Conservation (phyloP, 129 eudicot genomes). For the Flaveria trinervia region DNA sequence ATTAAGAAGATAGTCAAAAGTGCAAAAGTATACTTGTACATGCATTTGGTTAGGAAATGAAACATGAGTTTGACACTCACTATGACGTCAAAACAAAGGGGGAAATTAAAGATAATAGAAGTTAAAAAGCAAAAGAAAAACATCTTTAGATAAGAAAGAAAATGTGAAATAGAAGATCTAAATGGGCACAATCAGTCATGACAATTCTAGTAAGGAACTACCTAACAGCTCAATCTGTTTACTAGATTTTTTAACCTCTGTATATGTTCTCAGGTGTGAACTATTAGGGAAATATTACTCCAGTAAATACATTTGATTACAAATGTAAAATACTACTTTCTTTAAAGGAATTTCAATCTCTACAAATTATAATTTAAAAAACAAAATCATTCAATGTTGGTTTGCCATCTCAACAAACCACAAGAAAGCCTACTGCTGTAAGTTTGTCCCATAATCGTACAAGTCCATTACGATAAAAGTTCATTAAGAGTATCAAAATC, state of each 20-base stretch:
- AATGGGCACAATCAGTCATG: background rate
- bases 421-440: slow-evolving; percentile 16
- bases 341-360: background rate
- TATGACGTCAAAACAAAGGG: slow-evolving; percentile 12
- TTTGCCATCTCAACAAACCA: slow-evolving; percentile 12
- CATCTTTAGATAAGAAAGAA: slow-evolving; percentile 2
- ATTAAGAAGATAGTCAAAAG: slow-evolving; percentile 13
- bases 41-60: background rate
- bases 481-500: background rate
- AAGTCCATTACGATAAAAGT: background rate
- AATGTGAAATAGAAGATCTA: slow-evolving; percentile 6
- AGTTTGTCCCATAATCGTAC: background rate
- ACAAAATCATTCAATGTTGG: background rate
- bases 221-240: background rate
- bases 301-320: slow-evolving; percentile 8
- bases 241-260: background rate
- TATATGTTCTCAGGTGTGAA: background rate
- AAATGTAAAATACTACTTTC: background rate
- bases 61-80: slow-evolving; percentile 15
- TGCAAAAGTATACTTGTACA: background rate
- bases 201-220: slow-evolving; percentile 5
- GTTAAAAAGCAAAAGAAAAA: slow-evolving; percentile 4
- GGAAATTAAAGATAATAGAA: background rate
- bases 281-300: background rate
- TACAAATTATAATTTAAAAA: too few relatives aligned